phyloP scores from a whole-genome alignment of 495 filamentous ascomycete species.

The Penicillium desertorum region DNA sequence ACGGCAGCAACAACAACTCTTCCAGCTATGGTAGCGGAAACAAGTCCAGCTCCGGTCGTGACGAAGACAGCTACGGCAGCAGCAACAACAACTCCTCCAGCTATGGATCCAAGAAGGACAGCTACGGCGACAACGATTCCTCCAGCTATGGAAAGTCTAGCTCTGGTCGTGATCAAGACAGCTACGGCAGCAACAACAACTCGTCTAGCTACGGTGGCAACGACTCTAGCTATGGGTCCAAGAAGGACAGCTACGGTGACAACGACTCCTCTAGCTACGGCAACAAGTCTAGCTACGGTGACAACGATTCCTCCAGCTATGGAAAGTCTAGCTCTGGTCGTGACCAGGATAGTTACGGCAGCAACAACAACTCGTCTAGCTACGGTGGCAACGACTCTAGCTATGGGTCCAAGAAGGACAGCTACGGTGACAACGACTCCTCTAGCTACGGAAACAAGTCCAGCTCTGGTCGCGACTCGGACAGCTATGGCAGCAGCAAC shows the following conservation, averaged over 20 bases:
- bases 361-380: not conserved
- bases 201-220: not conserved
- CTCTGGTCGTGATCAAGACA: not conserved
- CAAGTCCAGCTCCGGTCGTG: not conserved
- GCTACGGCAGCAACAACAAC: slow-evolving; percentile 5
- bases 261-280: not conserved
- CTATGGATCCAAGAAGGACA: not conserved
- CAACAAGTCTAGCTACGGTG: not conserved
- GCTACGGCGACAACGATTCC: not conserved
- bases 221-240: not conserved
- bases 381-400: slow-evolving; percentile 2
- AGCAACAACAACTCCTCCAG: not conserved
- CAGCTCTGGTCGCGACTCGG: not conserved
- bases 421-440: slow-evolving; percentile 2
- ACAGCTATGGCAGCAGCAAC: not conserved
- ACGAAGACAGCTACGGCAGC: not conserved
- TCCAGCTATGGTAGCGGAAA: not conserved
- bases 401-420: not conserved
- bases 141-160: not conserved
- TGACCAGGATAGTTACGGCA: slow-evolving; percentile 2
- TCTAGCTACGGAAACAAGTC: not conserved
- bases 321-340: not conserved
- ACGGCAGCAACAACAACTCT: too few relatives aligned
- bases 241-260: not conserved
- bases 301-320: not conserved